Base-by-base conservation (phyloP, 2,329 filamentous ascomycete genomes). In the Colletotrichum liaoningense region DNA sequence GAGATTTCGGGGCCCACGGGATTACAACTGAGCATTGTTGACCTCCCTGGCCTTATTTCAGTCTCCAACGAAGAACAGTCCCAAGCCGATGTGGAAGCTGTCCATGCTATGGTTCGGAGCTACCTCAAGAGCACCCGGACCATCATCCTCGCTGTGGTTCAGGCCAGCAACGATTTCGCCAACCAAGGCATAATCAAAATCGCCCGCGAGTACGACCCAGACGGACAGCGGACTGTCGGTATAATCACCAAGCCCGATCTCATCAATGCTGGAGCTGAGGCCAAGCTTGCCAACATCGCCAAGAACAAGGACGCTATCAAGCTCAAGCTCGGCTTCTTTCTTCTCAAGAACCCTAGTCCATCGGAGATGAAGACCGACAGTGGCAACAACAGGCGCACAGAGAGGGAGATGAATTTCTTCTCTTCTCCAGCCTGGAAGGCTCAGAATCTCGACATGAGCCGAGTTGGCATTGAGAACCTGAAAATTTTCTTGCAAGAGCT, bases 191-290 rank as follows among this genome's bases (percentile, higher is more conserved):
- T 75, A 16, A 68, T 64, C 24, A 67, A 63, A 5, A 63, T 71
- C 12, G 67, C 74, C 24, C 54, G 63, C 1, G 60, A 74, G 26
- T 59, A 63, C 6, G 81, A 82, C 30, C 76, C 77, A 0, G 28
- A 69, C 0, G 80, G 83, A 1, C 30, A 54, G 1, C 86, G 88
- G 3, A 91, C 89, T 0, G 77, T 91, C 0, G 88, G 89, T 3
- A 84, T 91, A 69, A 87, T 91, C 74, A 91, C 90, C 0, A 91
- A 91, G 77, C 88, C 88, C 0, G 89, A 91, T 74, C 79, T 75
- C 5, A 70, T 83, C 16, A 76, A 78, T 5, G 63, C 72, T 0
- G 82, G 81, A 1, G 86, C 86, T 0, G 83, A 81, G 0, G 83
- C 80, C 30, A 86, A 89, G 74, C 69, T 69, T 60, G 57, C 86